Evolutionary conservation across 176 grass and related monocot species (phyloP).

Genomic region (Cymbopogon citratus): DNA sequence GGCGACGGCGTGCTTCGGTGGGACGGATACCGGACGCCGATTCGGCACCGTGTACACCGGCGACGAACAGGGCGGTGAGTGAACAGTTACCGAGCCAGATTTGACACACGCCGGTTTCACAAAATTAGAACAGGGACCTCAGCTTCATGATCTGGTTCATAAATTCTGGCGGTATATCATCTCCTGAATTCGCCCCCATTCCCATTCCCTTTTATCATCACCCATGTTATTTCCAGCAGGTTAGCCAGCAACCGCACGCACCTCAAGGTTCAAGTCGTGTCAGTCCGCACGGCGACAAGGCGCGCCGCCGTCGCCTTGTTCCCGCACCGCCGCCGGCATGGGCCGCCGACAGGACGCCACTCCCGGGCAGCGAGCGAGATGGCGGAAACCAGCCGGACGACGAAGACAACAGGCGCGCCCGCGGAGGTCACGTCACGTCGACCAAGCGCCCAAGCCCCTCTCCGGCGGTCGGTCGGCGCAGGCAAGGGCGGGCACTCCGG

Average conservation of each 20-base stretch:
- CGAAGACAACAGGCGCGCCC: background rate
- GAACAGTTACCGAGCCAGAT: background rate
- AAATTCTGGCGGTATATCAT: background rate
- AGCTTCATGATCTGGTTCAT: background rate
- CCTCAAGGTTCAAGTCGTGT: conserved; percentile 35
- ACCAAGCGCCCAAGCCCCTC: background rate
- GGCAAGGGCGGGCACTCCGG: background rate
- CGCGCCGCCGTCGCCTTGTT: background rate
- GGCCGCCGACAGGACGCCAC: background rate
- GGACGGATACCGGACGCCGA: background rate
- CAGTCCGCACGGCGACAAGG: conserved; percentile 22
- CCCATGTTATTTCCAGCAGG: background rate
- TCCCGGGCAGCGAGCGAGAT: background rate
- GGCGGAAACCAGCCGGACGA: background rate
- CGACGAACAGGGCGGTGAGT: background rate
- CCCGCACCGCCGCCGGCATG: conserved; percentile 25
- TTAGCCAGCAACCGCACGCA: conserved; percentile 25
- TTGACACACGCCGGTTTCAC: background rate
- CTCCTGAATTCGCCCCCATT: background rate
- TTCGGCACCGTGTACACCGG: background rate
- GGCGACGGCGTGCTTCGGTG: background rate
- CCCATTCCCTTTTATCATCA: background rate
- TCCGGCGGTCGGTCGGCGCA: background rate
- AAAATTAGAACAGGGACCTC: background rate
- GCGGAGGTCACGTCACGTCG: background rate